Conservation (phyloP, 2,329 filamentous ascomycete species). For the Elsinoe perseae region DNA sequence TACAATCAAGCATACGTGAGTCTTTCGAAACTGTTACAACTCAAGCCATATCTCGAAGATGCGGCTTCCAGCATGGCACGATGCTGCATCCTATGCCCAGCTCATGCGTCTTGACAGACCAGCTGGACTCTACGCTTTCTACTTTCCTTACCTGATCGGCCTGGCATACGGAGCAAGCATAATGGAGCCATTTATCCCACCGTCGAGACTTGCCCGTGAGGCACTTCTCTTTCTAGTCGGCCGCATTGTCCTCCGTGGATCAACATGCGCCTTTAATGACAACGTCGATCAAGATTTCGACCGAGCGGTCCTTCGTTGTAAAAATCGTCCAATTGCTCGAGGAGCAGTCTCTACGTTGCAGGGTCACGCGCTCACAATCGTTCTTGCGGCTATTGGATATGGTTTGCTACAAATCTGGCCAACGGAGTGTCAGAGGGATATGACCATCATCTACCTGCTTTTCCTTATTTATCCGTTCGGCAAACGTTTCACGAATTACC, state of each 20-base stretch:
- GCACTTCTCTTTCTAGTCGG: slow-evolving; percentile 29
- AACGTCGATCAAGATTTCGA: slow-evolving; percentile 49
- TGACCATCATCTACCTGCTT: slow-evolving; percentile 36
- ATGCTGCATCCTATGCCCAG: slow-evolving; percentile 44
- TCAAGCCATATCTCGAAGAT: too few relatives aligned
- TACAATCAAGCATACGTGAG: too few relatives aligned
- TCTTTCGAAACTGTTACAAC: too few relatives aligned
- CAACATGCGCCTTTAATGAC: slow-evolving; percentile 51
- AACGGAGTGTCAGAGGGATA: slow-evolving; percentile 38
- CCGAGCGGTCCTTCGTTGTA: slow-evolving; percentile 44
- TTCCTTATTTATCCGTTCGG: slow-evolving; percentile 42
- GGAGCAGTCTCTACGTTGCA: slow-evolving; percentile 12
- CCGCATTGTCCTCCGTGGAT: slow-evolving; percentile 40
- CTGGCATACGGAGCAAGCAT: slow-evolving; percentile 42
- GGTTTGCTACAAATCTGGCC: slow-evolving; percentile 39
- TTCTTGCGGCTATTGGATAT: slow-evolving; percentile 36
- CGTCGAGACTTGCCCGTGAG: slow-evolving; percentile 18
- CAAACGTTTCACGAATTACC: slow-evolving; percentile 48
- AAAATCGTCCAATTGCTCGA: slow-evolving; percentile 40
- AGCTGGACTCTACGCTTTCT: slow-evolving; percentile 46
- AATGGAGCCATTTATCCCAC: slow-evolving; percentile 21
- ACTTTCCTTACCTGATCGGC: slow-evolving; percentile 42
- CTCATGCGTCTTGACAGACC: slow-evolving; percentile 47
- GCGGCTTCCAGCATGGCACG: neutral
- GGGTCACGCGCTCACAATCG: slow-evolving; percentile 27